phyloP scores from a whole-genome alignment of 495 filamentous ascomycete species.

The Tuber magnatum region DNA sequence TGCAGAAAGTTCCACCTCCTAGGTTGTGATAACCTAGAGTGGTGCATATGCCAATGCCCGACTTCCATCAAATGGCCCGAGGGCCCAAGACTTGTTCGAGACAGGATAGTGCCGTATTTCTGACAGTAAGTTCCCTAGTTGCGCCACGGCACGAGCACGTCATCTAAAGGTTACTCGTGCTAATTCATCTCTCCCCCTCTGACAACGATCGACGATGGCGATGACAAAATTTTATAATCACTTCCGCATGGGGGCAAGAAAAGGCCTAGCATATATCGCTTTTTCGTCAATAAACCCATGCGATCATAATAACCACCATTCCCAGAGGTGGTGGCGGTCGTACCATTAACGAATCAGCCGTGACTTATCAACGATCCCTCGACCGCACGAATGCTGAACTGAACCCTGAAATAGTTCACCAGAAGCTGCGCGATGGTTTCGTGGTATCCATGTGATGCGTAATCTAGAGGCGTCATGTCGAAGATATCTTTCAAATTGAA shows the following conservation, averaged over 20 bases:
- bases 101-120: background rate
- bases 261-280: background rate
- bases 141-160: background rate
- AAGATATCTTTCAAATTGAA: slow-evolving; percentile 10
- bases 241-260: background rate
- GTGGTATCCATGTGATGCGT: slow-evolving; percentile 22
- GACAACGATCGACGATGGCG: background rate
- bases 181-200: background rate
- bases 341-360: slow-evolving; percentile 4
- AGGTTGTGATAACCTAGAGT: background rate
- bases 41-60: background rate
- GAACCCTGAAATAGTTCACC: background rate
- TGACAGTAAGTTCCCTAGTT: background rate
- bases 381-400: background rate
- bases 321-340: background rate
- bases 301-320: background rate
- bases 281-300: background rate
- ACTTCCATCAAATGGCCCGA: background rate
- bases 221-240: background rate
- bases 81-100: background rate
- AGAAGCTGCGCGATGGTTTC: slow-evolving; percentile 18
- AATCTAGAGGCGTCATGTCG: slow-evolving; percentile 14
- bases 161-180: background rate
- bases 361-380: background rate
- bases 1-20: background rate